A percentile compares a stretch with the other conserved stretches of the same genome.
Evolutionary conservation across 2,329 filamentous ascomycete species (phyloP).

Genomic region (Fusarium virguliforme): DNA sequence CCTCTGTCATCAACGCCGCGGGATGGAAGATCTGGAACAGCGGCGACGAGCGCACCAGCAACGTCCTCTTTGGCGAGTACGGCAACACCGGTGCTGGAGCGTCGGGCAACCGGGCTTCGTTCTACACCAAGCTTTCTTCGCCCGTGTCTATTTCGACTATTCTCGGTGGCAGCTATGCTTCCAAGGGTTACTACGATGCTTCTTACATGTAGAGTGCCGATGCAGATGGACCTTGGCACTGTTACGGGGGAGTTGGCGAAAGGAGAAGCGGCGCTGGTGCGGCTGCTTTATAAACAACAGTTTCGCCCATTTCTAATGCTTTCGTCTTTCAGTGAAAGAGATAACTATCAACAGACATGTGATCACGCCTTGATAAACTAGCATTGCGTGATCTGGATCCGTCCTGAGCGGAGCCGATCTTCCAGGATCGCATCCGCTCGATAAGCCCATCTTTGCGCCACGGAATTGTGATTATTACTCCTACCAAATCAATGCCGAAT

Average conservation of each 20-base stretch:
- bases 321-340: no score
- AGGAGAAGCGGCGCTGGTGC: neutral
- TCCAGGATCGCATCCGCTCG: neutral
- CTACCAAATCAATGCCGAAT: neutral
- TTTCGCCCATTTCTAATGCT: neutral
- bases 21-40: slow-evolving; percentile 73
- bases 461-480: neutral
- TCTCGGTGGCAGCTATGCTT: slow-evolving; percentile 42
- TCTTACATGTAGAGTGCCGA: slow-evolving; percentile 36
- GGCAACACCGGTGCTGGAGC: slow-evolving; percentile 72
- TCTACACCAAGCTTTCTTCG: slow-evolving; percentile 54
- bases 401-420: neutral
- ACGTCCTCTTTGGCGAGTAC: slow-evolving; percentile 73
- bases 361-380: neutral
- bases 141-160: slow-evolving; percentile 56
- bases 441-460: neutral
- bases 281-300: neutral
- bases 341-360: no score
- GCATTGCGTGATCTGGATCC: slow-evolving; percentile 7
- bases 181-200: slow-evolving; percentile 42
- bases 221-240: neutral
- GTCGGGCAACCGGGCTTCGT: slow-evolving; percentile 59
- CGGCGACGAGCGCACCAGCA: slow-evolving; percentile 63
- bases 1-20: slow-evolving; percentile 70
- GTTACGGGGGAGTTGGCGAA: neutral